Base-by-base conservation (phyloP, 1,284 basidiomycete genomes). In the Sporisorium scitamineum region DNA sequence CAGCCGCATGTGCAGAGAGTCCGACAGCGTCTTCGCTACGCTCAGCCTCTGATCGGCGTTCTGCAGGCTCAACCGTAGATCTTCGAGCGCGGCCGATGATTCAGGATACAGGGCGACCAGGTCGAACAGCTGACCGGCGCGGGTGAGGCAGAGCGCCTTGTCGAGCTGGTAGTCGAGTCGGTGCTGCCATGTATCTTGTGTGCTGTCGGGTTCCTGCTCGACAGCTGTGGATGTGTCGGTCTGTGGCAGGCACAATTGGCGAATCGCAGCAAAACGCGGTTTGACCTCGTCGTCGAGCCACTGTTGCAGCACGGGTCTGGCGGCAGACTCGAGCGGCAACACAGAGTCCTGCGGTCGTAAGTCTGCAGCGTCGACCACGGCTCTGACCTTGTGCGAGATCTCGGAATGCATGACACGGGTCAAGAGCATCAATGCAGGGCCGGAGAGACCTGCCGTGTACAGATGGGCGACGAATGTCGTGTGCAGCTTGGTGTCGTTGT, bases 81-180 rank as follows among this genome's bases (percentile, higher is more conserved):
- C 97, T 63, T 92, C 89, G n/a, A 99, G 87, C 0, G 94, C 95
- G 1, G 91, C 90, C 69, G 88, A 88, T 0, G 95, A 97, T 63
- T 94, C 92, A 0, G 97, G 95, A 78, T 91, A 97, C 80, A 95
- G 93, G 52, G 96, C 91, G 64, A 99, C 95, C 63, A 99, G 96
- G 76, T 97, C 94, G 81, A 97, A 98, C 20, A 99, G 91, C 86
- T 98, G 82, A 14, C 54, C 61, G 0, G 80, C 66, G 5, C 82
- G 79, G 3, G 58, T 58, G 26, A 63, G 47, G 34, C 79, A 78
- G 8, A 83, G 75, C 16, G 68, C 63, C 32, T 70, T 62, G 51
- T 76, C 68, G 2, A 83, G 76, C 31, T 77, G 54, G 37, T 72
- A 75, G 53, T 81, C 80, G 14, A 81, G 66, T 2, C 70, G 63